A percentile compares a stretch with the other conserved stretches of the same genome.
Evolutionary conservation across 1,284 basidiomycete species (phyloP).

Genomic region (Ceratorhiza oryzae-sativae): DNA sequence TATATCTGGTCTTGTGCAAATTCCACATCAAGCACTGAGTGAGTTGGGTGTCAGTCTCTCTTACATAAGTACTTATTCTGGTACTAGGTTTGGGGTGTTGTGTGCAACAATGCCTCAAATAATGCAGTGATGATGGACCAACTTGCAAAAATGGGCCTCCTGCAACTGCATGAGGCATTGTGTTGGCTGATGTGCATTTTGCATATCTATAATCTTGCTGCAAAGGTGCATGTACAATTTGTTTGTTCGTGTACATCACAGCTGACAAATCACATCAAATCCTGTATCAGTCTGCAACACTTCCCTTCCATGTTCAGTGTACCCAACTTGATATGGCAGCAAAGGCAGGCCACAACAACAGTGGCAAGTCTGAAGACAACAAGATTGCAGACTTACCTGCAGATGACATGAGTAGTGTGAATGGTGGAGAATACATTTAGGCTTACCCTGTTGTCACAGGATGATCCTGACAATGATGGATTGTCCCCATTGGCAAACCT

Average conservation of each 20-base stretch:
- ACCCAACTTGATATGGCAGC: not conserved
- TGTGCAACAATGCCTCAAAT: conserved; percentile 1
- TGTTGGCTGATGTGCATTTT: not conserved
- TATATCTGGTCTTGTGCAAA: not conserved
- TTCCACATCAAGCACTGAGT: conserved; percentile 21
- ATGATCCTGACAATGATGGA: not conserved
- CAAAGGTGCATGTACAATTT: not conserved
- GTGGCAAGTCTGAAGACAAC: not conserved
- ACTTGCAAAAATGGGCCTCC: not conserved
- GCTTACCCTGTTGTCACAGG: not conserved
- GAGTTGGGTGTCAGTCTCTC: not conserved
- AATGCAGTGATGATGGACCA: not conserved
- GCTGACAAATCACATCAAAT: not conserved
- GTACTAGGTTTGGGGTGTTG: conserved; percentile 9
- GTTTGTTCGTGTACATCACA: not conserved
- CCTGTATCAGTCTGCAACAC: not conserved
- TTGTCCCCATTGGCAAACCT: not conserved
- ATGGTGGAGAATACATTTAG: not conserved
- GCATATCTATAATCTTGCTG: not conserved
- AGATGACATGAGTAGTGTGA: not conserved
- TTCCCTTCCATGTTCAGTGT: not conserved
- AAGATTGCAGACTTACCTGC: too few relatives aligned
- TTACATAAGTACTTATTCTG: not conserved
- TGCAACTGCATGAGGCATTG: not conserved
- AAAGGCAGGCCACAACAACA: too few relatives aligned